phyloP scores from a whole-genome alignment of 2,329 filamentous ascomycete genomes.

The Aureobasidium leucospermi region DNA sequence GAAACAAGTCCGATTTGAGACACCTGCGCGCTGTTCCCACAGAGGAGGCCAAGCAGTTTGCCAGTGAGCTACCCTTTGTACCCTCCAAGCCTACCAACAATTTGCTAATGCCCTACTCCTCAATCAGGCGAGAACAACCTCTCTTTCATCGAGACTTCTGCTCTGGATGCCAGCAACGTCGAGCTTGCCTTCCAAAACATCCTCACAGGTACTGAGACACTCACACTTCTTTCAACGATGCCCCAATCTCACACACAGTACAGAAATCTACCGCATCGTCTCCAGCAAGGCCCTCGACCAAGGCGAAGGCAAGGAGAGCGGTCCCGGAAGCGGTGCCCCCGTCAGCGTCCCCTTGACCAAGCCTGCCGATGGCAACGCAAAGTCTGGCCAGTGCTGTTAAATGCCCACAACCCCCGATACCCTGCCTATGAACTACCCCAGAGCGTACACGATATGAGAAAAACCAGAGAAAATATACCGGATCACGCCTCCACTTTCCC shows the following conservation, averaged over 20 bases:
- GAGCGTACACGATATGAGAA: conserved; percentile 14
- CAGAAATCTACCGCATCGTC: conserved; percentile 99
- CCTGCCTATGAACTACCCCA: conserved; percentile 20
- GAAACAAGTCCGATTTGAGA: conserved; percentile 99
- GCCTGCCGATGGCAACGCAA: conserved; percentile 69
- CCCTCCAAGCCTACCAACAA: background rate
- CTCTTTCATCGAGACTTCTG: conserved; percentile 98
- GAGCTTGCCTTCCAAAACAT: conserved; percentile 99
- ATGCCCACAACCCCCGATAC: background rate
- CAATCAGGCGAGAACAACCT: conserved; percentile 84
- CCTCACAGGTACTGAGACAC: conserved; percentile 64
- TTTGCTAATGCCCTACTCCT: background rate
- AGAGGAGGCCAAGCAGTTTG: conserved; percentile 96
- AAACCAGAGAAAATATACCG: conserved; percentile 5
- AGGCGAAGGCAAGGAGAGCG: conserved; percentile 66
- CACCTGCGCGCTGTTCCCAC: conserved; percentile 95
- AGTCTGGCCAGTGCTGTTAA: conserved; percentile 77
- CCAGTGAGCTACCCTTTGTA: conserved; percentile 55
- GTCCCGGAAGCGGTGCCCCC: conserved; percentile 65
- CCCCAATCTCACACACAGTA: background rate
- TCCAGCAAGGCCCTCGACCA: conserved; percentile 91
- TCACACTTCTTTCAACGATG: background rate
- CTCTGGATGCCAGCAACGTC: conserved; percentile 96
- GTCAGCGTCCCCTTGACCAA: conserved; percentile 80
- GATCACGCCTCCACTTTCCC: background rate